Conservation (phyloP, 2,329 filamentous ascomycete species). For the Metarhizium album region DNA sequence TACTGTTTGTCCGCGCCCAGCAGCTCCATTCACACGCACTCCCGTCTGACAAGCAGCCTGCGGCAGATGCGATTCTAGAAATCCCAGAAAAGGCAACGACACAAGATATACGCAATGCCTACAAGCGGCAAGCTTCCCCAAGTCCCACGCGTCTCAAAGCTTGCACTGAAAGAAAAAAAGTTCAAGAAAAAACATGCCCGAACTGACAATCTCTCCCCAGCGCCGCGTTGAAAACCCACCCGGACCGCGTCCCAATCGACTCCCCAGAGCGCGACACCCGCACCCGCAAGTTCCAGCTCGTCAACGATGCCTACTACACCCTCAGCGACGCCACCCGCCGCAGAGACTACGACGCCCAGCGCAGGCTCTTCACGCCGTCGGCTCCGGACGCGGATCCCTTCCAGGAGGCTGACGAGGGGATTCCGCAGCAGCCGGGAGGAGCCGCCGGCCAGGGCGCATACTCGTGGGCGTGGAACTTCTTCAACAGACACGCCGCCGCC, state of each 20-base stretch:
- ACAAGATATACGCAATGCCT: slow-evolving; percentile 83
- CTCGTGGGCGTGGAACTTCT: slow-evolving; percentile 67
- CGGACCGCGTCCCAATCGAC: slow-evolving; percentile 75
- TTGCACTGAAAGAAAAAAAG: too few species aligned
- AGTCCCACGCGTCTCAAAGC: slow-evolving; percentile 9
- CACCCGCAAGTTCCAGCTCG: slow-evolving; percentile 81
- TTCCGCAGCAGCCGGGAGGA: slow-evolving; percentile 29
- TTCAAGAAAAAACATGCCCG: background rate
- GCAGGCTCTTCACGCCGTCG: slow-evolving; percentile 21
- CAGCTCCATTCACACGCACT: background rate
- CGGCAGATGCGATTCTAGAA: slow-evolving; percentile 61
- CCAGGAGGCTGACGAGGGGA: slow-evolving; percentile 32
- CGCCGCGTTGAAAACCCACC: slow-evolving; percentile 83
- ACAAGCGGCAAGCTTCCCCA: slow-evolving; percentile 58
- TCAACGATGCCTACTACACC: slow-evolving; percentile 90
- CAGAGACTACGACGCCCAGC: slow-evolving; percentile 71
- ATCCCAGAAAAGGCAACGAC: slow-evolving; percentile 62
- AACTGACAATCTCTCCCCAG: slow-evolving; percentile 29
- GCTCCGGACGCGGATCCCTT: slow-evolving; percentile 29
- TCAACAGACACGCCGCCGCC: slow-evolving; percentile 26
- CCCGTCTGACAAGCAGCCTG: background rate
- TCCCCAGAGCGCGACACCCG: slow-evolving; percentile 72
- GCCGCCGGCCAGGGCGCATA: slow-evolving; percentile 39
- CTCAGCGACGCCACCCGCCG: slow-evolving; percentile 70
- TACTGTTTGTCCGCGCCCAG: slow-evolving; percentile 38